Evolutionary conservation across 108 stramenopile species (phyloP).

Genomic region (Mayamaea pseudoterrestris): DNA sequence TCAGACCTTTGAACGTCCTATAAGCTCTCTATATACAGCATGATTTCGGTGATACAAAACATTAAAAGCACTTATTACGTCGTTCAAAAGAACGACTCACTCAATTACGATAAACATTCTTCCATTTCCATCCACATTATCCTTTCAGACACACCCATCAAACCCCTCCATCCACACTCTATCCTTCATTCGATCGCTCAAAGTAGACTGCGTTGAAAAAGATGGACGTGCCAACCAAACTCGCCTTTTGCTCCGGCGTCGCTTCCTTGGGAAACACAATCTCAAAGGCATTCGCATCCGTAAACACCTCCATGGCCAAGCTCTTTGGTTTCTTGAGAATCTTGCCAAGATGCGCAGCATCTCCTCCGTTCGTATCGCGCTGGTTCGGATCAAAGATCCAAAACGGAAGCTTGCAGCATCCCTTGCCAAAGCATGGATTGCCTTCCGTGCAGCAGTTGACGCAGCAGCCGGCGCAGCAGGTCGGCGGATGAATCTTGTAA

Average conservation of each 20-base stretch:
- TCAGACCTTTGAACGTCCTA: too few relatives aligned
- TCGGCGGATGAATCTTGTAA: conserved; percentile 56
- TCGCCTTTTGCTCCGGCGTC: conserved; percentile 43
- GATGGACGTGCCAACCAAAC: conserved; percentile 43
- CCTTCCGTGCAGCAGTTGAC: conserved; percentile 58
- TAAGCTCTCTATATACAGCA: too few relatives aligned
- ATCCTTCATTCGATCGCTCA: too few relatives aligned
- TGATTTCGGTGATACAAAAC: too few relatives aligned
- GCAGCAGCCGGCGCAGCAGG: conserved; percentile 51
- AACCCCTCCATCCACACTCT: too few relatives aligned
- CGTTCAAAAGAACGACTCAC: too few relatives aligned
- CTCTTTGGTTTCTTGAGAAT: conserved; percentile 48
- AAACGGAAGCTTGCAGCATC: conserved; percentile 64
- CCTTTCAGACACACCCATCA: too few relatives aligned
- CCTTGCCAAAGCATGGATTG: conserved; percentile 49
- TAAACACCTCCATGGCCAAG: conserved; percentile 36
- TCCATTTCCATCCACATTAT: too few relatives aligned
- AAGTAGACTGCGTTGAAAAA: conserved; percentile 62
- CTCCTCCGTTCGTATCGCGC: conserved; percentile 24
- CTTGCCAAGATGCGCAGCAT: conserved; percentile 34
- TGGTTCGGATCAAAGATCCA: conserved; percentile 37
- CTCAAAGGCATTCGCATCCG: conserved; percentile 48
- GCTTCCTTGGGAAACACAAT: conserved; percentile 46
- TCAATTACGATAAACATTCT: too few relatives aligned
- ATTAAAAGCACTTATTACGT: too few relatives aligned